Evolutionary conservation across 2,329 filamentous ascomycete genomes (phyloP).

Genomic region (Tympanopsis confertula): DNA sequence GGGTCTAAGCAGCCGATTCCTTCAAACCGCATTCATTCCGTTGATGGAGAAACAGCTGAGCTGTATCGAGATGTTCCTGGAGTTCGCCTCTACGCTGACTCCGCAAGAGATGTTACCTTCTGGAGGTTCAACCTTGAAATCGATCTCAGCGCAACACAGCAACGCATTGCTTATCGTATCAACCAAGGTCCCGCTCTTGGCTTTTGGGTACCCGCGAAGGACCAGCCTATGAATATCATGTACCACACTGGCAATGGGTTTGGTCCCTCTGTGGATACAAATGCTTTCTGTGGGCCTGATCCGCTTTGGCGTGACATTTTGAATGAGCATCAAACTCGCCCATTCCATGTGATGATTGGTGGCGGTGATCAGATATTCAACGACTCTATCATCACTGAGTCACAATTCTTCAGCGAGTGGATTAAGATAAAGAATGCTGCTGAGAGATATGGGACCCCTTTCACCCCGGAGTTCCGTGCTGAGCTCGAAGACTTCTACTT

Average conservation of each 20-base stretch:
- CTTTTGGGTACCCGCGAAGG: constrained; percentile 85
- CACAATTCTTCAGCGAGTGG: constrained; percentile 72
- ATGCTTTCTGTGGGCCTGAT: constrained; percentile 81
- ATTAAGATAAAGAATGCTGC: constrained; percentile 66
- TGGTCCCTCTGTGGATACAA: constrained; percentile 64
- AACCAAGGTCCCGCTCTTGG: constrained; percentile 78
- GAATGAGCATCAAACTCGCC: constrained; percentile 78
- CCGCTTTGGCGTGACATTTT: constrained; percentile 94
- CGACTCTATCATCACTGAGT: constrained; percentile 68
- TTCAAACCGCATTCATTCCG: constrained; percentile 4
- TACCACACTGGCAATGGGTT: constrained; percentile 98
- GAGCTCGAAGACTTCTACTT: constrained; percentile 85
- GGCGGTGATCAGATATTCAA: constrained; percentile 97
- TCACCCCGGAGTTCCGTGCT: constrained; percentile 71
- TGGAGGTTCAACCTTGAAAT: constrained; percentile 96
- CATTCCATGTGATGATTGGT: constrained; percentile 97
- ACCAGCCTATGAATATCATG: constrained; percentile 94
- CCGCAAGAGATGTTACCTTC: constrained; percentile 68
- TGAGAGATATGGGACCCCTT: constrained; percentile 68
- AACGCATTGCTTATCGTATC: constrained; percentile 88
- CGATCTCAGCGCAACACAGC: constrained; percentile 66
- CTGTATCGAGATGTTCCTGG: constrained; percentile 77
- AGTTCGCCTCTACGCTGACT: constrained; percentile 68
- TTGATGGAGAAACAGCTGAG: constrained; percentile 70
- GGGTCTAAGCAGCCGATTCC: constrained; percentile 20